Evolutionary conservation across 805 yeast species (phyloP), one percentile per base, ranked within the genome.

Genomic region (Teunomyces aglyptinius): DNA sequence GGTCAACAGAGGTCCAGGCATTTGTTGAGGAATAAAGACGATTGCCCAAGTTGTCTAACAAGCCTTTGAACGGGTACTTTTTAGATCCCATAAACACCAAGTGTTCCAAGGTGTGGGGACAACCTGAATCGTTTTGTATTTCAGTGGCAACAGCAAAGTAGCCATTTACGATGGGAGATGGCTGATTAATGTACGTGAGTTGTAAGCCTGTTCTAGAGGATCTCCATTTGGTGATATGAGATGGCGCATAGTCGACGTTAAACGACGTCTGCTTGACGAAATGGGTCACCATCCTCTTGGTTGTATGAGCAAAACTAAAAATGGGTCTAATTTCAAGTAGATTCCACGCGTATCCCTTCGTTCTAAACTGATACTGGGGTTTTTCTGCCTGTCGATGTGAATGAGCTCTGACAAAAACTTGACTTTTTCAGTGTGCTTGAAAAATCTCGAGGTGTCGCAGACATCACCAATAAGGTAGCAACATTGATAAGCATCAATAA

Each of bases 1-100:
- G 96, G 66, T 94, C 98, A 4, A 94, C 89, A 0, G 86, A 89
- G 0, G 99, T 94, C 97, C 97, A 91, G 0, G 99, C 99, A 60
- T 94, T 94, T 0, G 98, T 94, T 4, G 82, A 76, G 1, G 96
- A 86, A 65, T 85, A 86, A 51, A 89, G 83, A 47, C 87, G 68
- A 59, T 89, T 89, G 5, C 97, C 96, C 43, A 91, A 75, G 8
- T 83, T 83, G 60, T 94, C 99, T 41, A 94, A 71, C 41, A 91
- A 71, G 6, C 99, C 98, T 65, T 92, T 92, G 65, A 85, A 92
- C 0, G 98, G 98, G 57, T 82, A 88, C 48, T 83, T 82, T 52
- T 84, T 74, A 2, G 96, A 88, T 1, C 99, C 99, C 96, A 90
- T 88, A 64, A 94, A 94, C 31, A 92, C 77, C 64, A 94, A 73